Evolutionary conservation across 2,329 filamentous ascomycete species (phyloP).

Genomic region (Pleoardoris graminearum): DNA sequence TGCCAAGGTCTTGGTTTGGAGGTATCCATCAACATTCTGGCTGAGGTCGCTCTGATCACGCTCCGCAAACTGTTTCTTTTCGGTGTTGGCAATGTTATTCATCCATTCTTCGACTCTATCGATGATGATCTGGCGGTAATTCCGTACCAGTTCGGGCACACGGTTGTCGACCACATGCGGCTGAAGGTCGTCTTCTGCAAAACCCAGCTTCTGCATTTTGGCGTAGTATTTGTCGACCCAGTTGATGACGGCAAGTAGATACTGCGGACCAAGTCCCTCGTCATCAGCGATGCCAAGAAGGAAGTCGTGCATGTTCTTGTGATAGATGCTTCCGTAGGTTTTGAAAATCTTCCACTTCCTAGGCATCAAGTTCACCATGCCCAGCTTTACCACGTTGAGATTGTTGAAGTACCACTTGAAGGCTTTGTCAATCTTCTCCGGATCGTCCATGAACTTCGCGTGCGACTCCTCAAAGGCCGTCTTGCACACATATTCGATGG

Average conservation of each 20-base stretch:
- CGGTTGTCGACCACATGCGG: constrained; percentile 90
- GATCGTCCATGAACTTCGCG: constrained; percentile 79
- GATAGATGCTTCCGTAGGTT: constrained; percentile 89
- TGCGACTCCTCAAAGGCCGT: constrained; percentile 73
- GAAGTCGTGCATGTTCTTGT: constrained; percentile 94
- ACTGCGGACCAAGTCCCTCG: constrained; percentile 78
- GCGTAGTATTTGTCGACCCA: constrained; percentile 96
- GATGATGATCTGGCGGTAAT: constrained; percentile 94
- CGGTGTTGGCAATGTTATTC: constrained; percentile 83
- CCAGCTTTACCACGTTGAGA: constrained; percentile 88
- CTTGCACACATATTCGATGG: constrained; percentile 73
- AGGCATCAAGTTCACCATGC: constrained; percentile 89
- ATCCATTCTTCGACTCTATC: constrained; percentile 97
- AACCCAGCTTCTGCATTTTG: constrained; percentile 91
- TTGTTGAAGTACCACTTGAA: constrained; percentile 99
- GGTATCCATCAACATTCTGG: constrained; percentile 75
- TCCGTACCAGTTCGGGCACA: constrained; percentile 85
- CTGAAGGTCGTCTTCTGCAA: constrained; percentile 72
- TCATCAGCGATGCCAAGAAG: constrained; percentile 82
- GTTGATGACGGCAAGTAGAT: constrained; percentile 88
- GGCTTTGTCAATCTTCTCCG: constrained; percentile 79
- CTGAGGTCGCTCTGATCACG: constrained; percentile 81
- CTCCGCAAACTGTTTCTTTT: constrained; percentile 78
- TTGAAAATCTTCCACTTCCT: constrained; percentile 96
- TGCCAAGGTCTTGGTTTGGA: constrained; percentile 87